phyloP scores from a whole-genome alignment of 2,329 filamentous ascomycete species.

The Aspergillus clavatus region DNA sequence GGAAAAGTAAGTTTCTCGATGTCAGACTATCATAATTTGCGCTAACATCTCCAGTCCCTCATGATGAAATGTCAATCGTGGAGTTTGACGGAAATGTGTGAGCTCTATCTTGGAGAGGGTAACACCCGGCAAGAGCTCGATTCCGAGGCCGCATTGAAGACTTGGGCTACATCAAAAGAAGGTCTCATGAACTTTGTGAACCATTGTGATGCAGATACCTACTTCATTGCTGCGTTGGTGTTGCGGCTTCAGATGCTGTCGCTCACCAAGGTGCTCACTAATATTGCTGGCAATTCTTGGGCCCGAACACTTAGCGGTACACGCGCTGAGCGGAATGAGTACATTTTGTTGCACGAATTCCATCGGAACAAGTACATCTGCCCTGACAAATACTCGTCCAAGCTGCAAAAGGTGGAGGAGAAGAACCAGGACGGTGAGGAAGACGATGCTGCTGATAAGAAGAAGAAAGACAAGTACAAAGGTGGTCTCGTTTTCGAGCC shows the following conservation, averaged over 20 bases:
- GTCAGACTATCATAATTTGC: neutral
- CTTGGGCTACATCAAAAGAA: slow-evolving; percentile 76
- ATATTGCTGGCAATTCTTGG: slow-evolving; percentile 97
- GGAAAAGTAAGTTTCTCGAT: slow-evolving; percentile 57
- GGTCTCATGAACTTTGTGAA: slow-evolving; percentile 90
- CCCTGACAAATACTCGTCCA: slow-evolving; percentile 86
- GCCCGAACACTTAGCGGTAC: slow-evolving; percentile 92
- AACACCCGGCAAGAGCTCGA: slow-evolving; percentile 78
- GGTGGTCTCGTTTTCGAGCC: slow-evolving; percentile 97
- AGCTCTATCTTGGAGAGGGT: slow-evolving; percentile 71
- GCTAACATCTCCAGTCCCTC: slow-evolving; percentile 55
- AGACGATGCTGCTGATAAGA: slow-evolving; percentile 62
- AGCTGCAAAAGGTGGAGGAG: slow-evolving; percentile 67
- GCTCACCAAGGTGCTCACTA: slow-evolving; percentile 90
- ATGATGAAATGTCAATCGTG: slow-evolving; percentile 98
- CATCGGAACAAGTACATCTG: slow-evolving; percentile 96
- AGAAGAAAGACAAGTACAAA: slow-evolving; percentile 99
- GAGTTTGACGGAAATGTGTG: slow-evolving; percentile 97
- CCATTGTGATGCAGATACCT: slow-evolving; percentile 92
- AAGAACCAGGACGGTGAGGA: slow-evolving; percentile 63
- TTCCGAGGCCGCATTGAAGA: slow-evolving; percentile 78
- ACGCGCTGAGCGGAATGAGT: slow-evolving; percentile 95
- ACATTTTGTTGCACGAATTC: slow-evolving; percentile 97
- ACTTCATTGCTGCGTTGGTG: slow-evolving; percentile 88
- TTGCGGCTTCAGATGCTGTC: slow-evolving; percentile 87